A percentile compares a stretch with the other conserved stretches of the same genome.
Conservation (phyloP, 148 eudicot species). For the Amaranthus cruentus region DNA sequence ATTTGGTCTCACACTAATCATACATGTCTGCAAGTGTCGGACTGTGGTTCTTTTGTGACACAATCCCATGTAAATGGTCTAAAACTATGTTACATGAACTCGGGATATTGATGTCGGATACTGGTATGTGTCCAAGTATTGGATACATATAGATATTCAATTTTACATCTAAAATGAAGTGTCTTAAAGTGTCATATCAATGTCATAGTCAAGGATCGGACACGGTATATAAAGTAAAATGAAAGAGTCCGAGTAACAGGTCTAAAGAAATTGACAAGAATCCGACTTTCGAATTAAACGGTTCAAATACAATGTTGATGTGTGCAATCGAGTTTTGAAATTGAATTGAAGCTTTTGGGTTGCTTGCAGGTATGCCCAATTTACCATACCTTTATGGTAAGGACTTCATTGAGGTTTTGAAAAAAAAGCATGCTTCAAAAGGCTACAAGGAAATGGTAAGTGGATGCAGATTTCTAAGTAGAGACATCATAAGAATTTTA, state of each 20-base stretch:
- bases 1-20: background rate
- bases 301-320: background rate
- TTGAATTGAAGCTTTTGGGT: background rate
- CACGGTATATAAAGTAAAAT: too few species aligned
- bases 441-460: constrained; percentile 46
- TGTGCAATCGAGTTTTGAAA: background rate
- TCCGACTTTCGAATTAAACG: too few species aligned
- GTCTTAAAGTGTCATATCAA: too few species aligned
- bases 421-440: constrained; percentile 35
- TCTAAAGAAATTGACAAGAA: too few species aligned
- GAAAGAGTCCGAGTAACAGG: too few species aligned
- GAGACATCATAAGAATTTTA: background rate
- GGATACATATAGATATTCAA: background rate
- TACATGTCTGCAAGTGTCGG: background rate
- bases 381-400: constrained; percentile 33
- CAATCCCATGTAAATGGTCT: too few species aligned
- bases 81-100: too few species aligned
- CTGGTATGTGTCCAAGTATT: too few species aligned
- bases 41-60: too few species aligned
- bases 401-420: constrained; percentile 37
- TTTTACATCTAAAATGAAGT: background rate
- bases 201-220: too few species aligned
- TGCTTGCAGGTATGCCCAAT: constrained; percentile 37
- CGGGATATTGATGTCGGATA: too few species aligned
- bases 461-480: background rate